Percentiles rank a stretch among this genome's conserved stretches.
These are phyloP conservation scores for Leucaena leucocephala DNA, from an alignment of 306 rosid species.

Conservation along the genomic window DNA sequence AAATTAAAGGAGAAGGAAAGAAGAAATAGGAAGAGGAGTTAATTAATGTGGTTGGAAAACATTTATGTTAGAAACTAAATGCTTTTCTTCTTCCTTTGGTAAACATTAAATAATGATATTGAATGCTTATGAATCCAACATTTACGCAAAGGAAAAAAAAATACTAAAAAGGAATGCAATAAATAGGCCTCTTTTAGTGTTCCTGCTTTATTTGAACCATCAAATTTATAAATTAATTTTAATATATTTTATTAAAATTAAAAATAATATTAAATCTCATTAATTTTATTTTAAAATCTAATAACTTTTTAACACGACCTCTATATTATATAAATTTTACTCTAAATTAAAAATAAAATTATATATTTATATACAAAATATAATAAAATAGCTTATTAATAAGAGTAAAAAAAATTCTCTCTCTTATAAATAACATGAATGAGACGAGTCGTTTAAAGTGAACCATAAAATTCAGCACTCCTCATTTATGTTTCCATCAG, in stretches of 20 bases:
- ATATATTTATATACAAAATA: too few relatives aligned
- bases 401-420: too few relatives aligned
- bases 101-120: slow-evolving; percentile 29
- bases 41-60: slow-evolving; percentile 30
- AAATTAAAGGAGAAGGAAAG: background rate
- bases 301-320: too few relatives aligned
- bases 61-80: slow-evolving; percentile 32
- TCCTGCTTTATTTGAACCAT: background rate
- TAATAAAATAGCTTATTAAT: too few relatives aligned
- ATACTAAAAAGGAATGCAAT: background rate
- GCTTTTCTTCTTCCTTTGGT: slow-evolving; percentile 33
- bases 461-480: slow-evolving; percentile 41
- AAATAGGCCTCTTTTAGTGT: background rate
- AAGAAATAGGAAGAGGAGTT: background rate
- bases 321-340: too few relatives aligned
- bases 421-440: background rate
- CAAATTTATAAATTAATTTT: too few relatives aligned
- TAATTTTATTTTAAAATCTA: too few relatives aligned
- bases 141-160: background rate
- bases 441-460: slow-evolving; percentile 44
- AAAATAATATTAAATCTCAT: too few relatives aligned
- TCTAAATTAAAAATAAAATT: too few relatives aligned
- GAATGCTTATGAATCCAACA: background rate
- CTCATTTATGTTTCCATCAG: slow-evolving; percentile 29
- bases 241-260: too few relatives aligned